Conservation (phyloP, 192 early-diverging fungal species). For the Polychytrium aggregatum region DNA sequence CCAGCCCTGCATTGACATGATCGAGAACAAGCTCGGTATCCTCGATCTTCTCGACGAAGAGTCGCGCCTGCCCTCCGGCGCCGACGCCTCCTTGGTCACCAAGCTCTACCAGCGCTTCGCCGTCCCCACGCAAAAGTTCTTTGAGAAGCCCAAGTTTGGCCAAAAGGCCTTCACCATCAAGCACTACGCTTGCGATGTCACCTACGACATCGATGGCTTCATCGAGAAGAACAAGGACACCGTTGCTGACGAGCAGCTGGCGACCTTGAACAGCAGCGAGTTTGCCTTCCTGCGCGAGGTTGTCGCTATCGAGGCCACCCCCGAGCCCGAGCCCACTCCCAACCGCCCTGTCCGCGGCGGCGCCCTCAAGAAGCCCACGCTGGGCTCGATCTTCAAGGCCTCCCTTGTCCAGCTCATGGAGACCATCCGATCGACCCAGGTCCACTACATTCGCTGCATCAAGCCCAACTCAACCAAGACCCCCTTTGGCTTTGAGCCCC, state of each 20-base stretch:
- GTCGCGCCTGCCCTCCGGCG: slow-evolving; percentile 72
- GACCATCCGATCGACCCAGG: slow-evolving; percentile 84
- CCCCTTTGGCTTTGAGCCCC: slow-evolving; percentile 87
- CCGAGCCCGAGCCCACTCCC: slow-evolving; percentile 12
- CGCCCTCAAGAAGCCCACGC: slow-evolving; percentile 68
- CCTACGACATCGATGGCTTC: slow-evolving; percentile 88
- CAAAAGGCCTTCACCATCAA: slow-evolving; percentile 79
- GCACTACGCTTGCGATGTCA: slow-evolving; percentile 92
- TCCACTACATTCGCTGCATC: slow-evolving; percentile 97
- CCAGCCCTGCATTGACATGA: slow-evolving; percentile 96
- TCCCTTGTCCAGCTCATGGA: slow-evolving; percentile 92
- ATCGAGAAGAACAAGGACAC: slow-evolving; percentile 99
- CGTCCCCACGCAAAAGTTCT: slow-evolving; percentile 54
- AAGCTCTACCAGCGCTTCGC: slow-evolving; percentile 84
- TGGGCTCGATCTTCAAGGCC: slow-evolving; percentile 93
- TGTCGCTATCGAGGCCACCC: slow-evolving; percentile 43
- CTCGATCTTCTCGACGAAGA: slow-evolving; percentile 92
- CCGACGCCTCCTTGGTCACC: slow-evolving; percentile 75
- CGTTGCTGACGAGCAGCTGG: slow-evolving; percentile 81
- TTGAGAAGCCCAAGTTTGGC: slow-evolving; percentile 86
- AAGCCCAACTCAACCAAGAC: slow-evolving; percentile 94
- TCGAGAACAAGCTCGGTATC: slow-evolving; percentile 91
- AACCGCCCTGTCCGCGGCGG: slow-evolving; percentile 21
- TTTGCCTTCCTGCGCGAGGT: slow-evolving; percentile 79
- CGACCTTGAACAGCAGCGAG: slow-evolving; percentile 59